Evolutionary conservation across 768 basidiomycete genomes (phyloP).

Genomic region (Naganishia onofrii): DNA sequence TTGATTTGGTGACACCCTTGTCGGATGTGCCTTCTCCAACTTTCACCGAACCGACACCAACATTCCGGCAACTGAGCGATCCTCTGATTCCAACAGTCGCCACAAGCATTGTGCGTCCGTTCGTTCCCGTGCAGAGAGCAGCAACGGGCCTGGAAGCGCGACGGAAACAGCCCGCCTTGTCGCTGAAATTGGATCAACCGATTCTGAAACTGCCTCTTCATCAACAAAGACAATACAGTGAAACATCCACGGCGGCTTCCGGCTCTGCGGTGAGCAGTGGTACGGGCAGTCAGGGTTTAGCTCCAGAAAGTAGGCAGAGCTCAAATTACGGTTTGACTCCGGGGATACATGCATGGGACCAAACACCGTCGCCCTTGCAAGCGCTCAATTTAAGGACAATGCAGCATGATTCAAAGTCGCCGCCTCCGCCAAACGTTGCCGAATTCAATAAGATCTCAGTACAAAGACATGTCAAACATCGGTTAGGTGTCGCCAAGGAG

Average conservation of each 20-base stretch:
- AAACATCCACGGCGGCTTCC: background rate
- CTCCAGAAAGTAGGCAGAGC: slow-evolving; percentile 8
- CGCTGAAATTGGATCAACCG: slow-evolving; percentile 46
- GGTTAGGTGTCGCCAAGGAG: slow-evolving; percentile 88
- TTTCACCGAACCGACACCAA: background rate
- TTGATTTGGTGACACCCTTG: too few species aligned
- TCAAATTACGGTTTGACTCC: slow-evolving; percentile 42
- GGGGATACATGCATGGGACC: slow-evolving; percentile 45
- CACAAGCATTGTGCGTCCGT: background rate
- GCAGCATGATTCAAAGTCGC: too few species aligned
- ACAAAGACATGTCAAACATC: slow-evolving; percentile 83
- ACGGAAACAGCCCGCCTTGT: slow-evolving; percentile 46
- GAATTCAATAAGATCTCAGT: slow-evolving; percentile 54
- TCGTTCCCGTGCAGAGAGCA: slow-evolving; percentile 26
- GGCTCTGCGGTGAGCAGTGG: slow-evolving; percentile 17
- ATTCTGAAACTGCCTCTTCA: slow-evolving; percentile 30
- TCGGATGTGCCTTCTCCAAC: background rate
- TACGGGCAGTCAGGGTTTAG: background rate
- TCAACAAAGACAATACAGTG: slow-evolving; percentile 20
- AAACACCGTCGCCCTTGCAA: slow-evolving; percentile 49
- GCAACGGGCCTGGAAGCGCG: slow-evolving; percentile 46
- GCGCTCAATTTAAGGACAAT: slow-evolving; percentile 32
- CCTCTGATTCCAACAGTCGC: background rate
- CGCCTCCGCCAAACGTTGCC: slow-evolving; percentile 31
- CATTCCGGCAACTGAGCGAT: background rate